Conservation (phyloP, 1,284 basidiomycete genomes). For the Pisolithus thermaeus region DNA sequence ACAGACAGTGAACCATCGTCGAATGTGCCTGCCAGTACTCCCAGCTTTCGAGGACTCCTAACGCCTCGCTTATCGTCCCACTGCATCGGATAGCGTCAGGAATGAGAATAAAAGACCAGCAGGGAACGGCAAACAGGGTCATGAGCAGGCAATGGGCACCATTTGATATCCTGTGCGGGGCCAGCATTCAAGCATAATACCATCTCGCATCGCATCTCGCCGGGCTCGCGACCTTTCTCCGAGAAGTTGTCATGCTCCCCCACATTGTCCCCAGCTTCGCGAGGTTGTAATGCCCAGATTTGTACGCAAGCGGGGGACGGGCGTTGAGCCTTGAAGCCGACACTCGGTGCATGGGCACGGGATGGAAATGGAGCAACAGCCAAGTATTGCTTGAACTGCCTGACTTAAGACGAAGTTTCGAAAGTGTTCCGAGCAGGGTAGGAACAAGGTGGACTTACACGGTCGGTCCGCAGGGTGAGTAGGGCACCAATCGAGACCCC, state of each 20-base stretch:
- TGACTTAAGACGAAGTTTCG: slow-evolving; percentile 32
- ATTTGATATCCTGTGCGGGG: slow-evolving; percentile 72
- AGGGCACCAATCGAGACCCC: slow-evolving; percentile 89
- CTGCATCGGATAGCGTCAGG: slow-evolving; percentile 11
- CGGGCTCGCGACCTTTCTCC: slow-evolving; percentile 11
- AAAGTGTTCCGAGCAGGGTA: not conserved
- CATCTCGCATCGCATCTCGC: slow-evolving; percentile 60
- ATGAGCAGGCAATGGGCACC: slow-evolving; percentile 83
- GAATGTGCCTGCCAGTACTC: slow-evolving; percentile 76
- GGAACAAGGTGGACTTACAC: slow-evolving; percentile 33
- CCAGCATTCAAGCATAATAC: slow-evolving; percentile 74
- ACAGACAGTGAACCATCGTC: slow-evolving; percentile 77
- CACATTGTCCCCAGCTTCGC: slow-evolving; percentile 13
- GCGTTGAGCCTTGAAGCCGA: slow-evolving; percentile 48
- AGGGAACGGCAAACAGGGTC: slow-evolving; percentile 34
- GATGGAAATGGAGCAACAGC: slow-evolving; percentile 77
- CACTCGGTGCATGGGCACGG: slow-evolving; percentile 48
- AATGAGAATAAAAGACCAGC: not conserved
- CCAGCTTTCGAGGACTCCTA: slow-evolving; percentile 54
- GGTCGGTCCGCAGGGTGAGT: slow-evolving; percentile 55
- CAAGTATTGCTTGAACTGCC: slow-evolving; percentile 64
- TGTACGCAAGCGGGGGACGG: slow-evolving; percentile 62
- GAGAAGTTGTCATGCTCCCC: not conserved
- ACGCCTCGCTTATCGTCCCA: slow-evolving; percentile 7
- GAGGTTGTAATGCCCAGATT: slow-evolving; percentile 48